Percentiles rank a stretch among this genome's conserved stretches.
phyloP scores from a whole-genome alignment of 2,329 filamentous ascomycete genomes.

The Coleophoma crateriformis region DNA sequence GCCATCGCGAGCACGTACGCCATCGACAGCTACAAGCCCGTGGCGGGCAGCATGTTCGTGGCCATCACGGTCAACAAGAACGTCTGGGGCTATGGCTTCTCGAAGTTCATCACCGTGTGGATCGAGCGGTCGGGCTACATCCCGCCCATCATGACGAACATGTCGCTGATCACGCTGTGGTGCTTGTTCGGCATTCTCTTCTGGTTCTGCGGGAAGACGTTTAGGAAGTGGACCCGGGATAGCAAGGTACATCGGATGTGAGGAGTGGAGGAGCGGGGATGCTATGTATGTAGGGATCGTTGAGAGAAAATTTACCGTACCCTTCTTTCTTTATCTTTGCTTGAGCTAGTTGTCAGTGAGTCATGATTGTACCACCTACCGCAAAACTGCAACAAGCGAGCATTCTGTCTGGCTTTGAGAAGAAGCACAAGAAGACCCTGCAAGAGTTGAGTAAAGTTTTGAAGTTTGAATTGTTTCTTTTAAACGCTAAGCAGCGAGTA shows the following conservation, averaged over 20 bases:
- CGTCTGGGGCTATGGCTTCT: conserved; percentile 55
- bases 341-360: no score
- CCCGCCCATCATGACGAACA: conserved; percentile 55
- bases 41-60: conserved; percentile 54
- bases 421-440: no score
- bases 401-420: no score
- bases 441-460: no score
- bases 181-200: conserved; percentile 45
- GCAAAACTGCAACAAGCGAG: no score
- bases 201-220: conserved; percentile 52
- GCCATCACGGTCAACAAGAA: conserved; percentile 60
- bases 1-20: conserved; percentile 51
- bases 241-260: conserved; percentile 47
- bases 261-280: conserved; percentile 7
- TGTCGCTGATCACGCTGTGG: conserved; percentile 45
- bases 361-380: no score
- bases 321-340: no score
- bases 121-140: conserved; percentile 42
- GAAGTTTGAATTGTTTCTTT: no score
- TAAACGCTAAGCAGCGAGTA: no score
- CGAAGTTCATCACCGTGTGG: conserved; percentile 50
- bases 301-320: no score
- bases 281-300: no score
- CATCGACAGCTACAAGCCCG: conserved; percentile 58
- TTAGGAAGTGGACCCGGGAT: conserved; percentile 49